A percentile compares a stretch with the other conserved stretches of the same genome.
phyloP scores from a whole-genome alignment of 352 stramenopile species.

The Heterotrichella gracilis region DNA sequence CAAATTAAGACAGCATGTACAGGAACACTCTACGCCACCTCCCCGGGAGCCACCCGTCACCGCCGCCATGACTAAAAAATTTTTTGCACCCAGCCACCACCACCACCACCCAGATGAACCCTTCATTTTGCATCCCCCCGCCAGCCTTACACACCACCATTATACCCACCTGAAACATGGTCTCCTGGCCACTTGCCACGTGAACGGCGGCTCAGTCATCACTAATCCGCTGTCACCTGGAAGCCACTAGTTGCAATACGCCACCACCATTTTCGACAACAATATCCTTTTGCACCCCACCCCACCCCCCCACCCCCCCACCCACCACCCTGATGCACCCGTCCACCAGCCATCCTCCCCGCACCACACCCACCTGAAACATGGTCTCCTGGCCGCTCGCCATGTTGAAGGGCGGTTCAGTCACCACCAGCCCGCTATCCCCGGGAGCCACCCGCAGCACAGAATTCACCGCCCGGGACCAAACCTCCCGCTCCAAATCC shows the following conservation, averaged over 20 bases:
- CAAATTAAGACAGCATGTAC: no score
- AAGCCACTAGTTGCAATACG: no score
- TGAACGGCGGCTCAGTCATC: conserved; percentile 24
- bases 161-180: conserved; percentile 25
- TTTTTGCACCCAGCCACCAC: no score
- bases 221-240: conserved; percentile 20
- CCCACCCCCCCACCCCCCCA: conserved; percentile 22
- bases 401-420: conserved; percentile 25
- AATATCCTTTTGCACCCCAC: no score
- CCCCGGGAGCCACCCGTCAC: no score
- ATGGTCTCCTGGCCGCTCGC: conserved; percentile 23
- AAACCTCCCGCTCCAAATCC: conserved; percentile 27
- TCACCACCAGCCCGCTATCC: conserved; percentile 22
- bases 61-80: no score
- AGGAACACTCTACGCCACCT: no score
- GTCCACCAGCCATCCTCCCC: conserved; percentile 27
- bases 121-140: conserved; percentile 23
- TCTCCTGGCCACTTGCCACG: conserved; percentile 21
- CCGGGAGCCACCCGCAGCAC: conserved; percentile 15
- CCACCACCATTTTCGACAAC: no score
- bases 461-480: conserved; percentile 24
- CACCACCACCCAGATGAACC: conserved; percentile 20
- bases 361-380: conserved; percentile 25
- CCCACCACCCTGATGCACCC: conserved; percentile 21
- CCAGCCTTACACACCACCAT: conserved; percentile 28